These are phyloP conservation scores for Zoysia pacifica DNA, from an alignment of 176 grass and related monocot genomes.

Conservation along the genomic window DNA sequence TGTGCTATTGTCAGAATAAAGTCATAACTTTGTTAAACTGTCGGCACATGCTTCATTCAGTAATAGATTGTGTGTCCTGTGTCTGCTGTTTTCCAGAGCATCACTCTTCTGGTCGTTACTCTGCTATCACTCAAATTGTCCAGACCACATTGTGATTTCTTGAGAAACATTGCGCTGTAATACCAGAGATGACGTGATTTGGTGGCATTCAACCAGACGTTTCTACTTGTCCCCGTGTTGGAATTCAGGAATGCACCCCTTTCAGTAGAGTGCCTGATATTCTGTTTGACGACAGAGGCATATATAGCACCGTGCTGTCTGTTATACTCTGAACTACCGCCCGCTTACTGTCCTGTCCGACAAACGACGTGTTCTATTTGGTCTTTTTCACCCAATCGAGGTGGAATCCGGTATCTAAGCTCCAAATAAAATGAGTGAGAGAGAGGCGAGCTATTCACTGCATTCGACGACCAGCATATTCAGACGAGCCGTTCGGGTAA, in stretches of 20 bases:
- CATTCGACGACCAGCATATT: not conserved
- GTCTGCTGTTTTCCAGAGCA: too few relatives aligned
- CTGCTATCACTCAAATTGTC: not conserved
- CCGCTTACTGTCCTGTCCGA: too few relatives aligned
- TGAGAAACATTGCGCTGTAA: not conserved
- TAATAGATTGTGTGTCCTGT: not conserved
- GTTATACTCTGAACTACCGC: too few relatives aligned
- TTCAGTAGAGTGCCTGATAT: not conserved
- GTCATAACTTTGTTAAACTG: slow-evolving; percentile 31
- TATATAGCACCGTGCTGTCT: not conserved
- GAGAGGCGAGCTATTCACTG: not conserved
- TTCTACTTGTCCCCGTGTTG: not conserved
- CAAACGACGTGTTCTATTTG: not conserved
- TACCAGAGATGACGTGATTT: slow-evolving; percentile 16
- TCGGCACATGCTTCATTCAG: not conserved
- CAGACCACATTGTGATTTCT: not conserved
- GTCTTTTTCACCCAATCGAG: not conserved
- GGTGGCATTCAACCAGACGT: not conserved
- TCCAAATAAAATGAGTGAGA: not conserved
- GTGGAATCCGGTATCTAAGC: not conserved
- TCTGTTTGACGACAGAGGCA: not conserved
- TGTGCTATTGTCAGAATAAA: slow-evolving; percentile 32
- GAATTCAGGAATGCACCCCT: not conserved
- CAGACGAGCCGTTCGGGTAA: not conserved
- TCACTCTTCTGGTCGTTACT: not conserved